Percentiles rank a stretch among this genome's conserved stretches.
phyloP scores from a whole-genome alignment of 306 rosid genomes.

The Corylus heterophylla region DNA sequence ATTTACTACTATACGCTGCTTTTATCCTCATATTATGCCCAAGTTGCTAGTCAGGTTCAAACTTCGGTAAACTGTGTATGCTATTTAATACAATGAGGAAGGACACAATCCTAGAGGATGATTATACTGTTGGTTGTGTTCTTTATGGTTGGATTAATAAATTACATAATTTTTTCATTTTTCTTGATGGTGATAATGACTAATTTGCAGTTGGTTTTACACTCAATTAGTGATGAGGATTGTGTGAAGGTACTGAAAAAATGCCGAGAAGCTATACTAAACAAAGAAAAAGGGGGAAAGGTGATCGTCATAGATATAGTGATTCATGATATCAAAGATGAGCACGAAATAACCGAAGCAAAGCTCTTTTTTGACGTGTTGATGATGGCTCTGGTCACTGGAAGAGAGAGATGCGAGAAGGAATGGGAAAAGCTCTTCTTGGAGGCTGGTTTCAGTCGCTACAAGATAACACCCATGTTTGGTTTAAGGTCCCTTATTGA shows the following conservation, averaged over 20 bases:
- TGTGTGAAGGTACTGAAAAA: conserved; percentile 49
- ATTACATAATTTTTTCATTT: background rate
- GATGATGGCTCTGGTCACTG: conserved; percentile 42
- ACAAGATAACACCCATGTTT: too few relatives aligned
- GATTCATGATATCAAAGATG: conserved; percentile 35
- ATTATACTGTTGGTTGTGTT: background rate
- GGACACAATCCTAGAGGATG: too few relatives aligned
- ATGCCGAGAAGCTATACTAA: conserved; percentile 50
- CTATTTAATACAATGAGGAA: too few relatives aligned
- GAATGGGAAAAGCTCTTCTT: too few relatives aligned
- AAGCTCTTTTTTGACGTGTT: conserved; percentile 48
- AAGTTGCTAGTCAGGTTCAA: too few relatives aligned
- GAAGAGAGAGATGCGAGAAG: conserved; percentile 31
- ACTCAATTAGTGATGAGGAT: conserved; percentile 44
- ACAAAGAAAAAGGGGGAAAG: conserved; percentile 43
- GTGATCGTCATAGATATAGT: conserved; percentile 56
- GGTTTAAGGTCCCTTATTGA: too few relatives aligned
- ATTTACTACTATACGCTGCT: too few relatives aligned
- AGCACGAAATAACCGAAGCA: conserved; percentile 26
- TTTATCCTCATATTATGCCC: too few relatives aligned
- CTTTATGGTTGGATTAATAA: background rate
- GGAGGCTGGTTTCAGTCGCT: too few relatives aligned
- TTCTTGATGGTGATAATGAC: background rate
- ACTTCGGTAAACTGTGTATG: too few relatives aligned
- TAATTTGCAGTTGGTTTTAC: conserved; percentile 43